Conservation (phyloP, 78 protist species). For the slime mould (Dictyostelium discoideum) region DNA sequence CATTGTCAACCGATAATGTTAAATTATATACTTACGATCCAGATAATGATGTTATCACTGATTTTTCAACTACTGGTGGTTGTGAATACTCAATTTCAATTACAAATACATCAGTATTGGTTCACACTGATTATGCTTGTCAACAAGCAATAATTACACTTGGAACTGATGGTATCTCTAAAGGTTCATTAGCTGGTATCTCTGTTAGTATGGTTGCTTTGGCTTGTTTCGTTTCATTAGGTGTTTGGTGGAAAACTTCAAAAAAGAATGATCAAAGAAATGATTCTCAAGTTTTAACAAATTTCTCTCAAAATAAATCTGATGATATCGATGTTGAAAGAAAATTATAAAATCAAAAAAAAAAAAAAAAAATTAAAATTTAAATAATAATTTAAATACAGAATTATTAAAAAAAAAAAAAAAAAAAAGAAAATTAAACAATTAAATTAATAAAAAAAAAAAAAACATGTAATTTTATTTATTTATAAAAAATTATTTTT, state of each 20-base stretch:
- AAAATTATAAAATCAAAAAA: background rate
- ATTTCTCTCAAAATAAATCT: background rate
- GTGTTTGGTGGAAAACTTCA: background rate
- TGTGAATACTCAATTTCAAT: background rate
- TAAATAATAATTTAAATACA: too few relatives aligned
- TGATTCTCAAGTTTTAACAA: background rate
- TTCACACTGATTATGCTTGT: background rate
- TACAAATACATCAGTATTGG: background rate
- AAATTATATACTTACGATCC: background rate
- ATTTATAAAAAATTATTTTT: background rate
- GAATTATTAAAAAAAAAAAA: too few relatives aligned
- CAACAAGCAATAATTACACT: background rate
- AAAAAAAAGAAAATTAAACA: too few relatives aligned
- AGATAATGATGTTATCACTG: background rate
- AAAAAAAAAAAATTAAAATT: background rate
- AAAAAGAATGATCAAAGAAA: background rate
- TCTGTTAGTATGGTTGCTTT: background rate
- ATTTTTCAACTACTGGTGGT: background rate
- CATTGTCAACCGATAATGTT: background rate
- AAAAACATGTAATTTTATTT: background rate
- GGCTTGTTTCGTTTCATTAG: background rate
- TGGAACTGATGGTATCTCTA: background rate
- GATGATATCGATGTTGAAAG: background rate
- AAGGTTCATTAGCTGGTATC: slow-evolving; percentile 4
- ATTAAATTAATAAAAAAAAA: too few relatives aligned